Base-by-base conservation (phyloP, 2,329 filamentous ascomycete species). In the Clonostachys chloroleuca region DNA sequence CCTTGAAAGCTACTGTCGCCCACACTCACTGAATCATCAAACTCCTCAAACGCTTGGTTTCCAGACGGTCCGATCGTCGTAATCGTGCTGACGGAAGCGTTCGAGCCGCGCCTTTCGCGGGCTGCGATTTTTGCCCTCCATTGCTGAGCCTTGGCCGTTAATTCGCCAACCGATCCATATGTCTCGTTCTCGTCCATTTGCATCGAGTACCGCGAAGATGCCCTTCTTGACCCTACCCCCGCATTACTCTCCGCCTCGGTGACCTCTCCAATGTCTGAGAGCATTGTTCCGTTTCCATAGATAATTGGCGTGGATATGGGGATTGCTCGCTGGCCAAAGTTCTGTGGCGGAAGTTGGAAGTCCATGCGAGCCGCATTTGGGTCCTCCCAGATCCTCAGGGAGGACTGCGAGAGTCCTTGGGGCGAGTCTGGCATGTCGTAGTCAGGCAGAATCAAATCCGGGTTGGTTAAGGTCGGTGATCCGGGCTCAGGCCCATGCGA, bases 361-460 rank as follows among this genome's bases (percentile, higher is more conserved):
- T 71, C 56, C 50, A 61, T 52, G 34, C 59, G 50, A 41, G 49
- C 50, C 18, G 62, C 58, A 47, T 76, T 70, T 12, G 67, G 56
- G 54, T 70, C 72, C 52, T 74, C 75, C 78, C 78, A 80, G 63
- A 74, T 69, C 54, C 65, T 67, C n/a, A 80, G 58, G 33, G 73
- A 68, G 57, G 77, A 73, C 50, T 75, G 74, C 49, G 77, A 69
- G 59, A 68, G 66, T 58, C 72, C 60, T 63, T 80, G 68, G 60
- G 75, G 70, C 62, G 75, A 72, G 60, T 78, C 67, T 63, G 78
- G 62, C 63, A 75, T 77, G 54, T 83, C 80, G 59, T 85, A 83
- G 62, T 87, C 84, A 51, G 92, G 92, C 45, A 96, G 73, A 58
- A 96, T 95, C 89, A 96, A 92, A 64, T 95, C 92, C 45, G 91